phyloP scores from a whole-genome alignment of 2,329 filamentous ascomycete genomes.

The Diaporthe destruens region DNA sequence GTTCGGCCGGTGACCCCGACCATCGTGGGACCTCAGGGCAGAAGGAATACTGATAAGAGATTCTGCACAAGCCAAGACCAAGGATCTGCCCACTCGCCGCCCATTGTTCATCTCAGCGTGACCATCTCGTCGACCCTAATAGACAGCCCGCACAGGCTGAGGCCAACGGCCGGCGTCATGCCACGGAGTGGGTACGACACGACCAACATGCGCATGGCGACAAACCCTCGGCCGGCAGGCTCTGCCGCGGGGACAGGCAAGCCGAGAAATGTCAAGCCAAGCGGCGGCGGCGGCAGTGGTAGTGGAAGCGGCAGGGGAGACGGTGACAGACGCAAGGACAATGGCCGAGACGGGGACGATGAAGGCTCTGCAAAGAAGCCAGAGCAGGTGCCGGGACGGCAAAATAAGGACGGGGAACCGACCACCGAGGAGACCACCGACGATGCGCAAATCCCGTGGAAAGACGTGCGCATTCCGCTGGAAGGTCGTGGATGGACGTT shows the following conservation, averaged over 20 bases:
- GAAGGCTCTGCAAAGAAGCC: background rate
- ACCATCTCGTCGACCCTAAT: background rate
- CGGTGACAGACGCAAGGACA: background rate
- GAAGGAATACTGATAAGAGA: background rate
- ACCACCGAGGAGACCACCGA: background rate
- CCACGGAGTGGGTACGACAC: slow-evolving; percentile 38
- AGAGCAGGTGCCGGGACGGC: background rate
- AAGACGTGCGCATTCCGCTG: background rate
- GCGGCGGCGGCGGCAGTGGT: background rate
- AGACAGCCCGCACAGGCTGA: background rate
- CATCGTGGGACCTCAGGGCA: background rate
- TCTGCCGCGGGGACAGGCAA: background rate
- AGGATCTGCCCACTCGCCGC: background rate
- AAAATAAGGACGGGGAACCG: background rate
- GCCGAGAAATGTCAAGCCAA: background rate
- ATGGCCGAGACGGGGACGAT: background rate
- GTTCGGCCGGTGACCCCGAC: background rate
- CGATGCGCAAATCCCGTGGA: background rate
- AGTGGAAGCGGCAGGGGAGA: background rate
- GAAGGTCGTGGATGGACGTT: slow-evolving; percentile 38
- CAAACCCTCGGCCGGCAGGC: slow-evolving; percentile 15
- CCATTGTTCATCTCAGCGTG: background rate
- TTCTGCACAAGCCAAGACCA: background rate
- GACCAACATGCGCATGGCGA: slow-evolving; percentile 32
- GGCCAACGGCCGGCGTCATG: slow-evolving; percentile 5